A percentile compares a stretch with the other conserved stretches of the same genome.
These are phyloP conservation scores for Leonotis leonurus DNA, from an alignment of 257 asterid genomes.

Conservation along the genomic window DNA sequence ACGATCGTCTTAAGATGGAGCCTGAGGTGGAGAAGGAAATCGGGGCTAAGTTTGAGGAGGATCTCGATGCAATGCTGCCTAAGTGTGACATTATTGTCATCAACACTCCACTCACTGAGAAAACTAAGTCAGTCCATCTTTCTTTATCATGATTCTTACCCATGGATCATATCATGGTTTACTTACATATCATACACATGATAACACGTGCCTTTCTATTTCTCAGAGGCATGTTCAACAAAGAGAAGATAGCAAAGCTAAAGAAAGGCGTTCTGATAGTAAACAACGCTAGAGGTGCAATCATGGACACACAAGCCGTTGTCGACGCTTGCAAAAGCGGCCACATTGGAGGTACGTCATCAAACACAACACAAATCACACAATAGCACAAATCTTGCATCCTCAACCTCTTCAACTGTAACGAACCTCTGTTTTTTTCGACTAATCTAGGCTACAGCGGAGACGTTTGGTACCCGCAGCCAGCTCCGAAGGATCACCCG, in stretches of 20 bases:
- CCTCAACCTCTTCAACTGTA: too few relatives aligned
- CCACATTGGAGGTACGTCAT: constrained; percentile 72
- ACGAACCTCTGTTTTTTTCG: background rate
- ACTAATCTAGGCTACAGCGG: constrained; percentile 74
- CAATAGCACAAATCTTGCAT: background rate
- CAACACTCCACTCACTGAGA: constrained; percentile 88
- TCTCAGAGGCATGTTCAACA: constrained; percentile 79
- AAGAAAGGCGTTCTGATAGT: constrained; percentile 91
- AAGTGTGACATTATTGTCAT: constrained; percentile 88
- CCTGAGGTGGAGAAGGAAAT: constrained; percentile 62
- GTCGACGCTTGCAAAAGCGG: constrained; percentile 92
- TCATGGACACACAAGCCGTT: constrained; percentile 98
- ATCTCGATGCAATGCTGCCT: constrained; percentile 84
- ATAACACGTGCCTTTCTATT: too few relatives aligned
- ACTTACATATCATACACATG: too few relatives aligned
- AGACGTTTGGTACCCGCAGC: constrained; percentile 98
- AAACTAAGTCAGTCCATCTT: constrained; percentile 52
- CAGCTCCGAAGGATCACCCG: constrained; percentile 99
- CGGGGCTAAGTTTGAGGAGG: constrained; percentile 85
- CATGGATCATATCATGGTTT: too few relatives aligned
- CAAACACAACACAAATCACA: background rate
- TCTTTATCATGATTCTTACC: background rate
- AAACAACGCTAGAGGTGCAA: constrained; percentile 97
- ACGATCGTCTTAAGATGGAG: constrained; percentile 80
- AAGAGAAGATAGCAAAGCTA: constrained; percentile 72